These are phyloP conservation scores for Solanum bukasovii DNA, from an alignment of 257 asterid genomes.

Conservation along the genomic window DNA sequence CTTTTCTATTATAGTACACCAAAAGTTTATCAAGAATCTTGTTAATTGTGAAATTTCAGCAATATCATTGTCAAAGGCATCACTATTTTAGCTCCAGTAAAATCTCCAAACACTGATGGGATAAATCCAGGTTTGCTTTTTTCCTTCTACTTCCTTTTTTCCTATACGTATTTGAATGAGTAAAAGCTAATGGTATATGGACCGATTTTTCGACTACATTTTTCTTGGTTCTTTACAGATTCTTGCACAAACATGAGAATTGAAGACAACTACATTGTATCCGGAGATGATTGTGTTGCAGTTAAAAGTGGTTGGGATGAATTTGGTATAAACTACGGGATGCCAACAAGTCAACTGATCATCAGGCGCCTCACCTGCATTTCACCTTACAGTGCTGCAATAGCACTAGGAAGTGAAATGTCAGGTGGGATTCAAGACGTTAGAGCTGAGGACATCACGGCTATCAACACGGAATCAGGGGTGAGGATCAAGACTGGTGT, in stretches of 20 bases:
- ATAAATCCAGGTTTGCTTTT: slow-evolving; percentile 47
- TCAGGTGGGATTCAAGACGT: slow-evolving; percentile 13
- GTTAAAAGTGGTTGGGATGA: slow-evolving; percentile 19
- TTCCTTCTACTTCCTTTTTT: background rate
- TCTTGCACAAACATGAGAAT: slow-evolving; percentile 5
- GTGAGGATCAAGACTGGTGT: slow-evolving; percentile 13
- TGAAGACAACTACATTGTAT: slow-evolving; percentile 9
- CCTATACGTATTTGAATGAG: background rate
- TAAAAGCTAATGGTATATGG: background rate
- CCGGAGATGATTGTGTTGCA: slow-evolving; percentile 15
- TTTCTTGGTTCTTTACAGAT: background rate
- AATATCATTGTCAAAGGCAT: slow-evolving; percentile 33
- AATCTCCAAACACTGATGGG: slow-evolving; percentile 66
- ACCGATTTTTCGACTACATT: background rate
- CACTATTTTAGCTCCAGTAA: slow-evolving; percentile 56
- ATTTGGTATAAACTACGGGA: slow-evolving; percentile 5
- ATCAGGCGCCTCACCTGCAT: slow-evolving; percentile 12
- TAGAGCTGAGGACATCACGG: slow-evolving; percentile 4
- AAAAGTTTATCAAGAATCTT: background rate
- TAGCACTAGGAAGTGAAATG: slow-evolving; percentile 15
- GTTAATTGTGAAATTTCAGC: slow-evolving; percentile 20
- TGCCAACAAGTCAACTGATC: slow-evolving; percentile 5
- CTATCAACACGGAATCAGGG: slow-evolving; percentile 11
- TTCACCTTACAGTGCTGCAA: slow-evolving; percentile 7
- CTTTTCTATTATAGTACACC: background rate